Evolutionary conservation across 306 rosid genomes (phyloP), one percentile per base, ranked within the genome.

Genomic region (Trichosanthes truncata): DNA sequence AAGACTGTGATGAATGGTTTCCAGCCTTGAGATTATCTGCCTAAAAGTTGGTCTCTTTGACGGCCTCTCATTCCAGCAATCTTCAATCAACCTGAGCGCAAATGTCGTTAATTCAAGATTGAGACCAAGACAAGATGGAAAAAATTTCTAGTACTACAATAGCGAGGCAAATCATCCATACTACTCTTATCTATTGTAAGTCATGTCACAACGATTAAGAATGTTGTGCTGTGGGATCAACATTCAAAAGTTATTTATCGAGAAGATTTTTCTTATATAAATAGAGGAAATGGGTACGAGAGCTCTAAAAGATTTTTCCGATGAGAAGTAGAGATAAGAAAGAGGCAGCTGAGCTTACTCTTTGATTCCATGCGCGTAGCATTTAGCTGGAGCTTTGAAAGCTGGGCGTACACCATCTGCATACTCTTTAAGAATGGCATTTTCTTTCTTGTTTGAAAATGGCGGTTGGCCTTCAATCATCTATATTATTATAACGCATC

Each of bases 401-500:
- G 97, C 90, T 1, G 98, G 98, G 40, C 97, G 95, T 80, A 85
- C 88, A 66, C 86, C 89, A 40, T 88, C 81, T 72, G 86, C 91
- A 87, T 91, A 89, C 48, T 80, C 89, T 82, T 87, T 81, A 26
- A 87, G 90, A 86, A 92, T 94, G 72, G 89, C 92, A 21, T 79
- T 84, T n/a, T 92, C 98, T 77, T 83, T 77, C 84, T 87, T 89
- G 31, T 86, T 81, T 75, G 76, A 62, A 82, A 94, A 94, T 53
- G 98, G 98, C 9, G 82, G 92, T 48, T 85, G 87, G 48, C 97
- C 97, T 88, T 94, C 98, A 77, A 94, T 91, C 98, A 94, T 94
- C 98, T 94, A 77, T 77, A 78, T 62, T 75, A 78, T 67, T 36
- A 81, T 25, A 84, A 76, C 57, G 80, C 31, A 85, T 60, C 31